Base-by-base conservation (phyloP, 345 rosid species). In the Geranium rotundifolium region DNA sequence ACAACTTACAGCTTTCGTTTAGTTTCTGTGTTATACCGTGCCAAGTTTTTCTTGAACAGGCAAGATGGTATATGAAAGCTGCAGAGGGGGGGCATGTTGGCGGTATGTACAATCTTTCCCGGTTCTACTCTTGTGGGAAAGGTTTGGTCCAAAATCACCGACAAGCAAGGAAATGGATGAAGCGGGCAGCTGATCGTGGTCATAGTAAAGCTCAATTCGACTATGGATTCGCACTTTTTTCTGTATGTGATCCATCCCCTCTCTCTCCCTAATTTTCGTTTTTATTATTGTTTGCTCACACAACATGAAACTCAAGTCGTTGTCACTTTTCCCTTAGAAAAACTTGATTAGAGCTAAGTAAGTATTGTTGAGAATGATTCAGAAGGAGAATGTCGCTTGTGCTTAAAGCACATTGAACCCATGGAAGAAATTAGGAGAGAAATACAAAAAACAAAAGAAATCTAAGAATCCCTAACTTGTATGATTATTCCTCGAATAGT, bases 151-250 rank as follows among this genome's bases (percentile, higher is more conserved):
- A 67, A 64, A 85, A 65, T 75, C 84, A 60, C 30, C 76, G 72
- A 30, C 77, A 71, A 65, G 88, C 89, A 29, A 83, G 80, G 59
- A 90, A 80, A 75, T 93, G 97, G 99, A 90, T 93, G 99, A 90
- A 85, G 75, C 78, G 83, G 39, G 99, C 97, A 63, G 99, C 97
- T 34, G 96, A 87, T 79, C 79, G 67, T 7, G 95, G 91, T 62
- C 97, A 90, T 62, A 72, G 88, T 69, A 90, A 82, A 82, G 97
- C 97, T 65, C 96, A 93, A 58, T 85, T 78, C 56, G 97, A 93
- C 68, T 89, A 85, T 41, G 99, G 99, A 29, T 95, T 88, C 71
- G 65, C 83, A 50, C 80, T 93, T 7, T 90, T 90, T 57, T 82
- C 96, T 3, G 99, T 90, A 85, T 20, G 83, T 67, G 13, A 23